A percentile compares a stretch with the other conserved stretches of the same genome.
Conservation (phyloP, 2,329 filamentous ascomycete species). For the Claviceps maximensis region DNA sequence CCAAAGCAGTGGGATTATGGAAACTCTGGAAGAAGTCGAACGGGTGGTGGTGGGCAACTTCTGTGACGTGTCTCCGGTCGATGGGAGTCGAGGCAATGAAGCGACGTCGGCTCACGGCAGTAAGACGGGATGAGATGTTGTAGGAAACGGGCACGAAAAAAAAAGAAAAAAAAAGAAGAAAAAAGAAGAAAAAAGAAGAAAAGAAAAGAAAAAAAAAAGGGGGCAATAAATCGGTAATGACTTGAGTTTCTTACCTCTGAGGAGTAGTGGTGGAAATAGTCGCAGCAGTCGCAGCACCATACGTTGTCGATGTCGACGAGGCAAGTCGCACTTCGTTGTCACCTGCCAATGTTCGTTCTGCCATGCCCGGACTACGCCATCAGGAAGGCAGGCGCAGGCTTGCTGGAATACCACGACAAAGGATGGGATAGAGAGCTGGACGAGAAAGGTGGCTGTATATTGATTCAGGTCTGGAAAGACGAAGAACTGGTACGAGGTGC, state of each 20-base stretch:
- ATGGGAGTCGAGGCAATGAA: not conserved
- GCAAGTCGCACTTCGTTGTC: conserved; percentile 44
- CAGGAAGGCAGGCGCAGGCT: conserved; percentile 31
- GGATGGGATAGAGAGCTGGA: conserved; percentile 2
- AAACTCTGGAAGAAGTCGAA: not conserved
- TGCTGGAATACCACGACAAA: conserved; percentile 9
- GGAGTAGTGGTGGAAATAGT: conserved; percentile 13
- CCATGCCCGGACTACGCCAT: conserved; percentile 55
- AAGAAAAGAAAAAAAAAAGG: not conserved
- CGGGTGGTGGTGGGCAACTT: not conserved
- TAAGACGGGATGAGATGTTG: not conserved
- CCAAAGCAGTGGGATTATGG: not conserved
- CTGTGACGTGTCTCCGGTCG: not conserved
- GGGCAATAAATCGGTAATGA: not conserved
- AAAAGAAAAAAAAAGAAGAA: not conserved
- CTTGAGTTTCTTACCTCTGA: conserved; percentile 12
- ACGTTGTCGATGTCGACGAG: conserved; percentile 23
- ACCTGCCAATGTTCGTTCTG: conserved; percentile 46
- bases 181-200: not conserved
- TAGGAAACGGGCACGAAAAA: too few species aligned
- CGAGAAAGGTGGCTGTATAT: not conserved
- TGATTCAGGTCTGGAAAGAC: not conserved
- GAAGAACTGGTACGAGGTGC: not conserved
- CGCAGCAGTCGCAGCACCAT: conserved; percentile 14
- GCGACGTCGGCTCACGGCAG: not conserved